Conservation (phyloP, 768 basidiomycete species). For the Phanerodontia chrysosporium region DNA sequence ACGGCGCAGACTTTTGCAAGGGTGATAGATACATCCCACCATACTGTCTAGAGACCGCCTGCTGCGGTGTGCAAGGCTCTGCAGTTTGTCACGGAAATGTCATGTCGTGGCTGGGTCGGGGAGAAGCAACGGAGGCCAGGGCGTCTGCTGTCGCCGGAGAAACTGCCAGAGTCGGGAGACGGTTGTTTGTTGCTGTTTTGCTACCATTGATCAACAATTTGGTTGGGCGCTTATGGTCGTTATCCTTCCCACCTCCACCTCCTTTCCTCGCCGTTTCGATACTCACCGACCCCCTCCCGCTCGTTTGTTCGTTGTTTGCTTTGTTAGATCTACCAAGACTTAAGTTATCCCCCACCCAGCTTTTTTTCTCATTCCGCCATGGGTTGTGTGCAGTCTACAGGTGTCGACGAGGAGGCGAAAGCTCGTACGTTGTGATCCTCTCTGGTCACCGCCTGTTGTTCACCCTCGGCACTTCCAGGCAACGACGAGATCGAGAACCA, state of each 20-base stretch:
- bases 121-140: neutral
- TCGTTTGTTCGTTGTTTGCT: conserved; percentile 2
- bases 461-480: conserved; percentile 40
- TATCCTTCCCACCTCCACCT: conserved; percentile 3
- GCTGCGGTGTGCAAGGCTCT: neutral
- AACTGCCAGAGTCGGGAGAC: neutral
- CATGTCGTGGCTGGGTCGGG: neutral
- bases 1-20: too few species aligned
- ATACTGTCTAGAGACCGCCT: neutral
- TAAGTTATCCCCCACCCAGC: neutral
- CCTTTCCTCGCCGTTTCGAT: neutral
- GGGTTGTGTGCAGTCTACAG: conserved; percentile 73
- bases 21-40: too few species aligned
- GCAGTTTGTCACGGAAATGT: neutral
- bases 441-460: neutral
- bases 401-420: conserved; percentile 76
- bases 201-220: conserved; percentile 4
- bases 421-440: conserved; percentile 22
- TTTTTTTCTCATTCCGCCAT: conserved; percentile 32
- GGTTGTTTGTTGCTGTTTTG: neutral
- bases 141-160: neutral
- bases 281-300: conserved; percentile 6
- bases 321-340: conserved; percentile 3
- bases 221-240: neutral
- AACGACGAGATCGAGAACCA: conserved; percentile 94